phyloP scores from a whole-genome alignment of 2,329 filamentous ascomycete species.

The Aspergillus tubingensis region DNA sequence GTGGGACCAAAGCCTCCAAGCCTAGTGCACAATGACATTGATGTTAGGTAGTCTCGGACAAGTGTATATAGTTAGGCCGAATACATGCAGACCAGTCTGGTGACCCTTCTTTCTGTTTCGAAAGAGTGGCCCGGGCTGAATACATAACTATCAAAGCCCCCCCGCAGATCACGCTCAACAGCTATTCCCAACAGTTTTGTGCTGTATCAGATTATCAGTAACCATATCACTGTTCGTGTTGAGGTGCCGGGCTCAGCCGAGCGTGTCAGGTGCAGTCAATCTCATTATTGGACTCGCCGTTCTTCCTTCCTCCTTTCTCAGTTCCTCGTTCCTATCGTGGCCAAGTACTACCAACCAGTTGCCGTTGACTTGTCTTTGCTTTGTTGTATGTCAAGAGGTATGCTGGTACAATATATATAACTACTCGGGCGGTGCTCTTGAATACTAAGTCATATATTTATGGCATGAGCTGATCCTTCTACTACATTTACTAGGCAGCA shows the following conservation, averaged over 20 bases:
- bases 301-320: background rate
- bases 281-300: background rate
- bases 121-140: background rate
- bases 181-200: background rate
- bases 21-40: background rate
- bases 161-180: background rate
- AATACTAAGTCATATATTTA: background rate
- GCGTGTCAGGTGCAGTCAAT: background rate
- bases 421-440: background rate
- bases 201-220: background rate
- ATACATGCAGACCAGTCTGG: background rate
- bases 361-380: too few species aligned
- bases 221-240: background rate
- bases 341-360: too few species aligned
- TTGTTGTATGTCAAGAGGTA: too few species aligned
- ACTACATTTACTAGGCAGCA: background rate
- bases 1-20: background rate
- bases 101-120: background rate
- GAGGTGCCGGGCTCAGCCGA: background rate
- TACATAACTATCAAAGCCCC: background rate
- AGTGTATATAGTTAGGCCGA: conserved; percentile 4
- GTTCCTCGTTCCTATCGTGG: too few species aligned
- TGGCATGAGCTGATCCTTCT: background rate
- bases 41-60: background rate
- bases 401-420: too few species aligned